These are phyloP conservation scores for Yamadazyma dendronema DNA, from an alignment of 1,139 yeast species.

Conservation along the genomic window DNA sequence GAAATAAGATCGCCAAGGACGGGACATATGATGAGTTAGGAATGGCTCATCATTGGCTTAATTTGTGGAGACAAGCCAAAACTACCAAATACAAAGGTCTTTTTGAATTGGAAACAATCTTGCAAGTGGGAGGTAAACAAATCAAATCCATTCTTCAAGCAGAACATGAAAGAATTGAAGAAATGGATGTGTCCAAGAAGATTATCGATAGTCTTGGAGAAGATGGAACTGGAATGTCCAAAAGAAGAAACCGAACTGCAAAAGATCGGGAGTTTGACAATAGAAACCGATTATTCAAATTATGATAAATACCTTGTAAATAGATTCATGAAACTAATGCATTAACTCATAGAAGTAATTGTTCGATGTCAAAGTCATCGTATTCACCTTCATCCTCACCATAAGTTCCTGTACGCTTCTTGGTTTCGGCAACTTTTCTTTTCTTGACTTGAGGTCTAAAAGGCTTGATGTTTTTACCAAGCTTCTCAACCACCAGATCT, in stretches of 20 bases:
- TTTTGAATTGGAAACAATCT: conserved; percentile 38
- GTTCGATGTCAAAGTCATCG: conserved; percentile 35
- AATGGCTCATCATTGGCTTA: conserved; percentile 67
- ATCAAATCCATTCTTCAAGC: conserved; percentile 23
- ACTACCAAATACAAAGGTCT: conserved; percentile 29
- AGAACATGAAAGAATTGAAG: conserved; percentile 32
- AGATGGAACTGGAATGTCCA: conserved; percentile 38
- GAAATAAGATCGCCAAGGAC: conserved; percentile 32
- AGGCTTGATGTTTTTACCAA: conserved; percentile 15
- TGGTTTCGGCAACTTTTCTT: conserved; percentile 15
- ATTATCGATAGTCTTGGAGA: conserved; percentile 39
- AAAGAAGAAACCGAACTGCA: conserved; percentile 42
- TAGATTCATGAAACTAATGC: not conserved
- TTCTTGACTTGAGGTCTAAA: conserved; percentile 12
- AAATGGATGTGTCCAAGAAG: conserved; percentile 29
- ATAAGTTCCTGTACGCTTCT: conserved; percentile 19
- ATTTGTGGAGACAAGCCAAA: conserved; percentile 64
- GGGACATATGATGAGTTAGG: conserved; percentile 54
- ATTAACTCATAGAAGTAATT: conserved; percentile 14
- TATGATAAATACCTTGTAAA: conserved; percentile 17
- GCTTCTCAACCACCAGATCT: conserved; percentile 18
- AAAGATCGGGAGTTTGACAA: conserved; percentile 45
- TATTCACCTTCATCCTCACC: conserved; percentile 30
- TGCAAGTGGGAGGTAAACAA: conserved; percentile 26
- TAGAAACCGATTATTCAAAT: conserved; percentile 40